phyloP scores from a whole-genome alignment of 768 basidiomycete species.

The Pulveroboletus sp. region DNA sequence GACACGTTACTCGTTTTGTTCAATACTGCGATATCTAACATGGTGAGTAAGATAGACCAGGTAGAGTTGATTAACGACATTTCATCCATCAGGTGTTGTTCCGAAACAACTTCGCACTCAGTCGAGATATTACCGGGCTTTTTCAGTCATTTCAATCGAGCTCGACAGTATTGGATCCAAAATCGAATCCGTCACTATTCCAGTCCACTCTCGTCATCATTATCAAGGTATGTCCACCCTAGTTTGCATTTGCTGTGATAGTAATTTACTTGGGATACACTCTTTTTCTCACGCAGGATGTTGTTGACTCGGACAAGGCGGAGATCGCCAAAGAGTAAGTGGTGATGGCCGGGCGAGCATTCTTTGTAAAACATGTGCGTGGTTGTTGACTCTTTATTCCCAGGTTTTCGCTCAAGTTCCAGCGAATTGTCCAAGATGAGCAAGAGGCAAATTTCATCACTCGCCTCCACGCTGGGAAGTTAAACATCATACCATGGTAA shows the following conservation, averaged over 20 bases:
- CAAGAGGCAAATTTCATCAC: conserved; percentile 63
- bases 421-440: conserved; percentile 61
- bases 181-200: conserved; percentile 56
- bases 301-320: conserved; percentile 56
- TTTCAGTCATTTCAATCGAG: conserved; percentile 63
- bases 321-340: conserved; percentile 60
- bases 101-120: conserved; percentile 63
- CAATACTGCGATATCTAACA: too few relatives aligned
- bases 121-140: conserved; percentile 57
- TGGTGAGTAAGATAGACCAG: conserved; percentile 25
- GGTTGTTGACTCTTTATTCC: neutral
- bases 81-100: conserved; percentile 48
- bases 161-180: conserved; percentile 56
- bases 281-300: conserved; percentile 43
- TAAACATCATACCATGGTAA: conserved; percentile 60
- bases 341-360: too few relatives aligned
- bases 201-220: conserved; percentile 59
- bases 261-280: neutral
- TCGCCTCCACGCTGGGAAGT: conserved; percentile 52
- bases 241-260: neutral
- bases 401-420: conserved; percentile 57
- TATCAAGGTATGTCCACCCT: conserved; percentile 44
- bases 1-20: too few relatives aligned
- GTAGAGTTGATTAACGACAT: neutral
- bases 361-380: neutral